These are phyloP conservation scores for Linderniella brevidens DNA, from an alignment of 257 asterid genomes.

Conservation along the genomic window DNA sequence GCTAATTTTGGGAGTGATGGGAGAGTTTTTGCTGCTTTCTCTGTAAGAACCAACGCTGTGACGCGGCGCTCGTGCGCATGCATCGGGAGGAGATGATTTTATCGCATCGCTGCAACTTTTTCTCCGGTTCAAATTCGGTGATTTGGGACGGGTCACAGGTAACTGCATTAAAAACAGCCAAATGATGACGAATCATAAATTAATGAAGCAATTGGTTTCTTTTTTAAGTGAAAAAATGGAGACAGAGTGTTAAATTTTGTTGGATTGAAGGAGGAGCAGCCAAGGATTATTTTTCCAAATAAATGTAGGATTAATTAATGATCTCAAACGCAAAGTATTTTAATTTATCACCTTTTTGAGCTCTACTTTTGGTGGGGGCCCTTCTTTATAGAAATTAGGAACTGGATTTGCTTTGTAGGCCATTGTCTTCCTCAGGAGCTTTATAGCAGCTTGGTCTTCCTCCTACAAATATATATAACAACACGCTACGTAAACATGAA, in stretches of 20 bases:
- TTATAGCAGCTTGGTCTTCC: slow-evolving; percentile 3
- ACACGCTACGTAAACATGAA: too few species aligned
- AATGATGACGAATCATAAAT: neutral
- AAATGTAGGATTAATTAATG: neutral
- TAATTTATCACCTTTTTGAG: slow-evolving; percentile 5
- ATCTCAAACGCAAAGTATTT: too few species aligned
- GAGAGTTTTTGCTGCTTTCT: too few species aligned
- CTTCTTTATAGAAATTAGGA: slow-evolving; percentile 5
- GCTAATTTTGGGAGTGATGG: too few species aligned
- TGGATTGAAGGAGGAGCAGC: neutral
- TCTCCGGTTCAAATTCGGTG: neutral
- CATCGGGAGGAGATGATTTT: neutral
- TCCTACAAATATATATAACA: neutral
- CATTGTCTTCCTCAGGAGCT: slow-evolving; percentile 1
- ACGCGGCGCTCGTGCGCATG: too few species aligned
- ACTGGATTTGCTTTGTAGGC: slow-evolving; percentile 6
- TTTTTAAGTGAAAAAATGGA: neutral
- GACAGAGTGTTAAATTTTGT: too few species aligned
- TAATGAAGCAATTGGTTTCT: neutral
- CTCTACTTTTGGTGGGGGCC: slow-evolving; percentile 6
- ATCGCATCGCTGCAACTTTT: slow-evolving; percentile 6
- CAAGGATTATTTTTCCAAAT: neutral
- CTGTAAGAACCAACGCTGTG: too few species aligned
- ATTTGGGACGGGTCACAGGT: slow-evolving; percentile 2
- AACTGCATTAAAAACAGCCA: neutral